phyloP scores from a whole-genome alignment of 208 protist species.

The Hexamita inflata region DNA sequence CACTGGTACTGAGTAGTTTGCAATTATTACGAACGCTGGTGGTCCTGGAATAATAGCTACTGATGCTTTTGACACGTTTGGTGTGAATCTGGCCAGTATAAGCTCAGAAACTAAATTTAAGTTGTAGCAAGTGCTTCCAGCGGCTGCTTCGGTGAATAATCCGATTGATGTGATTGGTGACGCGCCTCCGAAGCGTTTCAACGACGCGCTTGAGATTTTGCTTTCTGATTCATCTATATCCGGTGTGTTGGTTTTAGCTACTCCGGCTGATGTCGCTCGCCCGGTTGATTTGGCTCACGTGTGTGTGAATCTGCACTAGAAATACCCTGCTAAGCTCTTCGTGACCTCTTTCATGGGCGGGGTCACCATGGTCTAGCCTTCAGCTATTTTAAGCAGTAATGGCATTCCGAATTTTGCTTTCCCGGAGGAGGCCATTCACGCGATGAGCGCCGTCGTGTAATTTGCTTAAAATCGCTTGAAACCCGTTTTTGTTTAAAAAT shows the following conservation, averaged over 20 bases:
- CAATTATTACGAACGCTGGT: conserved; percentile 45
- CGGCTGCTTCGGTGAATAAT: conserved; percentile 35
- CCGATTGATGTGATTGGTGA: conserved; percentile 46
- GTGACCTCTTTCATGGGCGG: conserved; percentile 43
- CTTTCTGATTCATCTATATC: conserved; percentile 29
- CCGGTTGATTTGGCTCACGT: conserved; percentile 33
- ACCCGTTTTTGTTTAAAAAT: too few relatives aligned
- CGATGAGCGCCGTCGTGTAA: conserved; percentile 29
- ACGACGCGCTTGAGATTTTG: conserved; percentile 25
- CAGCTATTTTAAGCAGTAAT: conserved; percentile 23
- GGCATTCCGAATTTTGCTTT: conserved; percentile 37
- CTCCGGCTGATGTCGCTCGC: conserved; percentile 38
- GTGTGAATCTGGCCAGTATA: conserved; percentile 28
- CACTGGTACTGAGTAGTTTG: too few relatives aligned
- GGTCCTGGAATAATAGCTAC: conserved; percentile 45
- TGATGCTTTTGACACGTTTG: conserved; percentile 31
- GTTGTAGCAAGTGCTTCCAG: conserved; percentile 32
- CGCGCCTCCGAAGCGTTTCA: conserved; percentile 27
- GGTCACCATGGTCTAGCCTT: conserved; percentile 10
- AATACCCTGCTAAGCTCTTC: conserved; percentile 28
- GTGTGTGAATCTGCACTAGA: conserved; percentile 21
- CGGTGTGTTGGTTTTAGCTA: conserved; percentile 35
- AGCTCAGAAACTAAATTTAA: not conserved
- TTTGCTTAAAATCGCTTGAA: too few relatives aligned
- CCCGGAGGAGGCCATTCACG: conserved; percentile 36